Evolutionary conservation across 2,329 filamentous ascomycete species (phyloP).

Genomic region (Xylaria arbuscula): DNA sequence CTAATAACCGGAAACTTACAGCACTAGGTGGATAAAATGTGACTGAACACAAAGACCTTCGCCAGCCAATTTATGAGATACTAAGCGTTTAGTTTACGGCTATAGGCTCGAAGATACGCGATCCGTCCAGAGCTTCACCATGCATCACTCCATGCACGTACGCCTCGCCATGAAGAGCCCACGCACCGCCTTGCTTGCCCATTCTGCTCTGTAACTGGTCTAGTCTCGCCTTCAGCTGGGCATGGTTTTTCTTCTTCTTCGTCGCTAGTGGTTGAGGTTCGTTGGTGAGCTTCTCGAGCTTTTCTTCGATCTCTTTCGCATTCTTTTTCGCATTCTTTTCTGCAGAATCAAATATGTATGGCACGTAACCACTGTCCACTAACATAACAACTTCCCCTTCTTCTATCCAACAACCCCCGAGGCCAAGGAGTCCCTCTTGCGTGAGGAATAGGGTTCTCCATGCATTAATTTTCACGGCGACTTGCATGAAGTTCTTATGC

Average conservation of each 20-base stretch:
- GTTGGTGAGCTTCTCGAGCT: background rate
- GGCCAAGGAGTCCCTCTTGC: background rate
- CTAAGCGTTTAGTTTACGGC: background rate
- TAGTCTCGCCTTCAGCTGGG: background rate
- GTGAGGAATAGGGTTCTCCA: conserved; percentile 3
- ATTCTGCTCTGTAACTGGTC: background rate
- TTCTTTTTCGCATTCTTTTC: conserved; percentile 1
- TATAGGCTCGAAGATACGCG: conserved; percentile 1
- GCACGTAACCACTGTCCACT: conserved; percentile 27
- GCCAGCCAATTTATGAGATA: no score
- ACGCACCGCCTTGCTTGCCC: conserved; percentile 6
- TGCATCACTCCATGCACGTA: conserved; percentile 24
- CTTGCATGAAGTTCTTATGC: background rate
- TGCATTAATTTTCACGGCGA: background rate
- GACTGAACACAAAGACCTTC: no score
- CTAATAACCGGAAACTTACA: no score
- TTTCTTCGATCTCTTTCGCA: background rate
- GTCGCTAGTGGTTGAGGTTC: background rate
- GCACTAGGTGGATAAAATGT: no score
- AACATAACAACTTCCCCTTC: conserved; percentile 27
- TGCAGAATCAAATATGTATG: conserved; percentile 19
- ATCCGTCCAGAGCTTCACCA: conserved; percentile 9
- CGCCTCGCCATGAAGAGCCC: conserved; percentile 12
- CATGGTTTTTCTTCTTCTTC: background rate
- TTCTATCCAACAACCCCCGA: conserved; percentile 12